These are phyloP conservation scores for Heracleum sosnowskyi DNA, from an alignment of 129 eudicot genomes.

Conservation along the genomic window DNA sequence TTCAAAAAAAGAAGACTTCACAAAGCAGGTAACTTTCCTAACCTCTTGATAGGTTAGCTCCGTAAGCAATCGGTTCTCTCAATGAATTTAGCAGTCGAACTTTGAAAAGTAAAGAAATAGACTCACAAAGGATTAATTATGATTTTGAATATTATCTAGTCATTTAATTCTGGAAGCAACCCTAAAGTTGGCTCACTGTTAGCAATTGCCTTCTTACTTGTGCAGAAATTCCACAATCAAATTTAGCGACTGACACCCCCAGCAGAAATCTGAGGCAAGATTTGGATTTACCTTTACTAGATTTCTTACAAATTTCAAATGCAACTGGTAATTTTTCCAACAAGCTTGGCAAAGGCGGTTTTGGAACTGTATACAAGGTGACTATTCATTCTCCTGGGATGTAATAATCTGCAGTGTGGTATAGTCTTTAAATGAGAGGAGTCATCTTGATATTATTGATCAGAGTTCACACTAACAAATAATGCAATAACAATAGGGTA, in stretches of 20 bases:
- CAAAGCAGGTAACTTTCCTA: conserved; percentile 14
- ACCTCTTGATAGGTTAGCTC: neutral
- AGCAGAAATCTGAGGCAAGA: neutral
- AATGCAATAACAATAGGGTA: neutral
- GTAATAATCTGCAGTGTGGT: neutral
- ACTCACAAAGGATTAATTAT: neutral
- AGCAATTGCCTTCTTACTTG: neutral
- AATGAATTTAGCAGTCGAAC: neutral
- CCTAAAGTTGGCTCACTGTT: neutral
- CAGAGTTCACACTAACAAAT: neutral
- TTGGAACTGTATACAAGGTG: conserved; percentile 4
- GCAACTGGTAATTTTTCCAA: conserved; percentile 1
- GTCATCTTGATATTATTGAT: neutral
- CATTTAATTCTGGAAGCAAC: neutral
- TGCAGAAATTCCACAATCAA: neutral
- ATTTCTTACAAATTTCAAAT: neutral
- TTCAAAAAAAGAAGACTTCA: conserved; percentile 14
- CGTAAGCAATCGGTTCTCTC: neutral
- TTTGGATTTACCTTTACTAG: neutral
- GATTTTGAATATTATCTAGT: neutral
- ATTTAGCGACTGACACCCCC: neutral
- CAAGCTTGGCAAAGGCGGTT: conserved; percentile 4
- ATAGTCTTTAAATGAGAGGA: neutral
- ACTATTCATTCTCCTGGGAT: neutral
- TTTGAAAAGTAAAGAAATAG: neutral